phyloP scores from a whole-genome alignment of 202 grass and related monocot species.

The Saccharum hybrid region DNA sequence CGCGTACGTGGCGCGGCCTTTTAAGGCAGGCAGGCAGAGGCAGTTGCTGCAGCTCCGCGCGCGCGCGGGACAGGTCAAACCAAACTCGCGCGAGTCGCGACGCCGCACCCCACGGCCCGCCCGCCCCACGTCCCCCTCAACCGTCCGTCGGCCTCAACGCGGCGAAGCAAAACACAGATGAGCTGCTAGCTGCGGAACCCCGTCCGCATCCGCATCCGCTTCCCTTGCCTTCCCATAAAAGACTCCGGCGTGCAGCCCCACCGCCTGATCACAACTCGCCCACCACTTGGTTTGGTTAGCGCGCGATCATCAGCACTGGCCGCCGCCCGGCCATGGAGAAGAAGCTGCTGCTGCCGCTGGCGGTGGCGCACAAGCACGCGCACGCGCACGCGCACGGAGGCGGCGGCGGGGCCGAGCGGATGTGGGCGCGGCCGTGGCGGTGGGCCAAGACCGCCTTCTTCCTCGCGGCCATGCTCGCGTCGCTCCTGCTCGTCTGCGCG shows the following conservation, averaged over 20 bases:
- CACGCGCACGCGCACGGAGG: neutral
- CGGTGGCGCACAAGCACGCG: slow-evolving; percentile 49
- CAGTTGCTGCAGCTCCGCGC: neutral
- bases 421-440: slow-evolving; percentile 68
- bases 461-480: slow-evolving; percentile 76
- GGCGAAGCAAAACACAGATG: slow-evolving; percentile 53
- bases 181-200: neutral
- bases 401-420: slow-evolving; percentile 19
- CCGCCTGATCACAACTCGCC: neutral
- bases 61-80: slow-evolving; percentile 2
- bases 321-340: slow-evolving; percentile 51
- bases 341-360: slow-evolving; percentile 41
- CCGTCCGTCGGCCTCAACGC: slow-evolving; percentile 56
- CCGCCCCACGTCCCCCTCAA: slow-evolving; percentile 31
- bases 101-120: neutral
- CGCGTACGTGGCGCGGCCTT: neutral
- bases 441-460: slow-evolving; percentile 88
- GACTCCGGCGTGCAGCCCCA: neutral
- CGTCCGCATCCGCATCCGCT: neutral
- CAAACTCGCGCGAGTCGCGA: slow-evolving; percentile 33
- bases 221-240: slow-evolving; percentile 21
- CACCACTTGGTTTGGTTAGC: neutral
- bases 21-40: neutral
- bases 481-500: slow-evolving; percentile 84
- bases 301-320: neutral